Evolutionary conservation across 225 moss, liverwort and hornwort genomes (phyloP), one percentile per base, ranked within the genome.

Genomic region (Lunularia cruciata): DNA sequence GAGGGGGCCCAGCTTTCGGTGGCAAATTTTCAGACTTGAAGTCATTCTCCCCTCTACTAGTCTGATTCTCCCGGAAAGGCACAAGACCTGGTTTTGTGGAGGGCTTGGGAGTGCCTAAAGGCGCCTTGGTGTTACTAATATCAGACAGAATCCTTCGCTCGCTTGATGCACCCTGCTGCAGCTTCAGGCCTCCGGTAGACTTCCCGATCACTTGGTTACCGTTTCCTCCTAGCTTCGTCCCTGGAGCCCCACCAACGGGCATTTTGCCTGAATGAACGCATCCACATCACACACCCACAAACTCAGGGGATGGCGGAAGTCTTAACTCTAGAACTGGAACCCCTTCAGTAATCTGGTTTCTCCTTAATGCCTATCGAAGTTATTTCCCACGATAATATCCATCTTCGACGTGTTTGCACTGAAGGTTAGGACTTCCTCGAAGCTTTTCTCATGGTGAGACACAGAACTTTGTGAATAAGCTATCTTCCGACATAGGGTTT

Each of bases 71-170:
- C 55, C 38, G n/a, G 25, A 54, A 69, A 16, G 68, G 69, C 40
- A 73, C 46, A 42, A 77, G 67, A 25, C 61, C 74, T 16, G 74
- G 73, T 28, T 68, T 82, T 1, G 77, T 71, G 22, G 81, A 82
- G 38, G 81, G 81, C 66, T 56, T 81, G 10, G 81, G 81, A 59
- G 81, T 81, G 65, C 76, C 76, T 16, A 76, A 52, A 25, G 38
- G 33, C 11, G 74, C 45, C 52, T 77, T 82, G 4, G 68, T 70
- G 60, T 82, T 82, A 67, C 81, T 77, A 57, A 82, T 82, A 23
- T 82, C 81, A 34, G 81, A 82, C 1, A 82, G 57, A 62, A 82
- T 71, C 60, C 71, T 74, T 8, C 81, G 70, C 28, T 82, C 81
- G 35, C n/a, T 74, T 42, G 26, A 47, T 31, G 70, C 23, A 22